Base-by-base conservation (phyloP, 768 basidiomycete species). In the Mycena maculata region DNA sequence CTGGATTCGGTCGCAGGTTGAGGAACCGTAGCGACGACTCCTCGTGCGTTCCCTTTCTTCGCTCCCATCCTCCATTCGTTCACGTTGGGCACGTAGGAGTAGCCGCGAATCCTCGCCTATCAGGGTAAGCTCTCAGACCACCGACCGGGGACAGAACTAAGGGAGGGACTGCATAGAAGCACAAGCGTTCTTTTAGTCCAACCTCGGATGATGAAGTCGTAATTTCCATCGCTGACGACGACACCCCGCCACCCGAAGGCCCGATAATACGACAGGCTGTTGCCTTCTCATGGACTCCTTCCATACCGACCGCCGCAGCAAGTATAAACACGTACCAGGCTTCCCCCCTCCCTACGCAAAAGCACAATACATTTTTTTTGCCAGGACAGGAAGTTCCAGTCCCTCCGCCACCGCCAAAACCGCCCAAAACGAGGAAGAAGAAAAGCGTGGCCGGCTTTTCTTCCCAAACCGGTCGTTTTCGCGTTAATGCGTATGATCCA, bases 231-330 rank as follows among this genome's bases (percentile, higher is more conserved):
- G 79, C 76, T 42, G 77, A 82, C 55, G 82, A 84, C 68, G 83
- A 86, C 65, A 82, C 85, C 13, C 84, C 87, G 64, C 84, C 85
- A 44, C 85, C 84, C 47, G 67, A 78, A 23, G 78, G 80, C 8
- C 89, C 89, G 39, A 73, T 90, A 30, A 83, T 90, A 69, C 84
- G 89, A 52, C 85, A 88, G 73, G 81, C 87, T n/a, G 77, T 90
- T 41, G 89, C 80, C 23, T 90, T 90, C 71, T 75, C 81, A 49
- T 82, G 78, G 77, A 67, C 68, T 42, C 59, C 65, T 36, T 68
- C 76, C 39, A 71, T 71, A 39, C 54, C 76, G 59, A 73, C 75
- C 31, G 79, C 80, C 30, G 71, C 76, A 45, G 44, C 75, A 31
- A 76, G 72, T 59, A 71, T 83, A 42, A 80, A 74, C 45, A 86